Evolutionary conservation across 139 green algal genomes (phyloP).

Genomic region (Chlamydomonas eustigma): DNA sequence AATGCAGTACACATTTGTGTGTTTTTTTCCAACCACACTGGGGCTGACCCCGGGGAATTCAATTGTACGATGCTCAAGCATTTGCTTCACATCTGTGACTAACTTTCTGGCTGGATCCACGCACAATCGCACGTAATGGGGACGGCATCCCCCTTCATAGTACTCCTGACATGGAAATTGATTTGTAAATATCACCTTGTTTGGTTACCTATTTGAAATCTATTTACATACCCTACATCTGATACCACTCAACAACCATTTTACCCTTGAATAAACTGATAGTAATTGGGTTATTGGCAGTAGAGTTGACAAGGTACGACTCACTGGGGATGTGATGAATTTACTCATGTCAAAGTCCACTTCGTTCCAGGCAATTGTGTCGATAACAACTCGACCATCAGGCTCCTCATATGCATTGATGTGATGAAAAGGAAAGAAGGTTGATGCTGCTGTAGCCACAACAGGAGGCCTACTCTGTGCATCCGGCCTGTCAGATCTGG

Average conservation of each 20-base stretch:
- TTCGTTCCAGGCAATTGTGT: slow-evolving; percentile 55
- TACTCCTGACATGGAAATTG: slow-evolving; percentile 9
- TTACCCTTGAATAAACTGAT: too few relatives aligned
- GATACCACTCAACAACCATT: too few relatives aligned
- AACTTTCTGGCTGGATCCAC: slow-evolving; percentile 18
- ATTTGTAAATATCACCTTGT: too few relatives aligned
- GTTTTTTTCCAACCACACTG: slow-evolving; percentile 4
- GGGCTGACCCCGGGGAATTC: slow-evolving; percentile 52
- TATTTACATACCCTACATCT: too few relatives aligned
- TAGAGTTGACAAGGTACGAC: too few relatives aligned
- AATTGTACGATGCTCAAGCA: slow-evolving; percentile 29
- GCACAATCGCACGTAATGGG: slow-evolving; percentile 45
- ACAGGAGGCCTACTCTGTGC: not conserved
- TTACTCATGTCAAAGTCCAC: slow-evolving; percentile 42
- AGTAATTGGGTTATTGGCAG: too few relatives aligned
- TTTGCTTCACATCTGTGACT: not conserved
- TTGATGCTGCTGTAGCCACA: not conserved
- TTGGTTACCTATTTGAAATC: too few relatives aligned
- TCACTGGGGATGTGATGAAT: slow-evolving; percentile 24
- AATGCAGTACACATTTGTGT: slow-evolving; percentile 41
- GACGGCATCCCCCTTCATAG: slow-evolving; percentile 20
- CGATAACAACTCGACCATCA: slow-evolving; percentile 42
- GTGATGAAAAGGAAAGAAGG: slow-evolving; percentile 76
- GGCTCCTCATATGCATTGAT: slow-evolving; percentile 64
- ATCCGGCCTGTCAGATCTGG: slow-evolving; percentile 22